phyloP scores from a whole-genome alignment of 2,329 filamentous ascomycete species.

The Macroventuria anomochaeta region DNA sequence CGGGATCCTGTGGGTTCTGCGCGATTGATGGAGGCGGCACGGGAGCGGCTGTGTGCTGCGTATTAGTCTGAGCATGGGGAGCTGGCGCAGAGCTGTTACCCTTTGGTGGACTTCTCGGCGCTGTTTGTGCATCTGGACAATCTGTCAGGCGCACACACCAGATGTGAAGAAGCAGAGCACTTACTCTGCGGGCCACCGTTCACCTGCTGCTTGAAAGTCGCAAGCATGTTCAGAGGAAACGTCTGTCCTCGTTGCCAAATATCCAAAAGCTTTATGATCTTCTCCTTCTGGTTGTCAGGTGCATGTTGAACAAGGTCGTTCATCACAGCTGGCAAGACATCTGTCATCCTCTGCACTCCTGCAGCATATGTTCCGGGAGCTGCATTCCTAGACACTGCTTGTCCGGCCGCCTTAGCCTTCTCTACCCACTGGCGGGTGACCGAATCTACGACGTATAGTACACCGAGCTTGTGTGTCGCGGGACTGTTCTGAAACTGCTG shows the following conservation, averaged over 20 bases:
- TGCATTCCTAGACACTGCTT: slow-evolving; percentile 77
- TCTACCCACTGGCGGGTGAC: slow-evolving; percentile 99
- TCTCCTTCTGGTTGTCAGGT: slow-evolving; percentile 94
- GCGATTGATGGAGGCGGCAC: slow-evolving; percentile 19
- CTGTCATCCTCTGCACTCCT: slow-evolving; percentile 94
- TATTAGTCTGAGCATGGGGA: slow-evolving; percentile 35
- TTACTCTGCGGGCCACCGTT: slow-evolving; percentile 70
- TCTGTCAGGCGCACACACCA: slow-evolving; percentile 11
- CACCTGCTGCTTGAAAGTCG: slow-evolving; percentile 82
- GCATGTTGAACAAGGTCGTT: slow-evolving; percentile 90
- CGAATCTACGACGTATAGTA: slow-evolving; percentile 99
- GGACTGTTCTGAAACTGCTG: slow-evolving; percentile 96
- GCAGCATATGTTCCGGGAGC: slow-evolving; percentile 92
- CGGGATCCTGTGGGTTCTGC: slow-evolving; percentile 36
- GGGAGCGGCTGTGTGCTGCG: slow-evolving; percentile 30
- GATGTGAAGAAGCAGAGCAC: slow-evolving; percentile 41
- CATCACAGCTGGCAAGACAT: slow-evolving; percentile 92
- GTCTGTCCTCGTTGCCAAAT: slow-evolving; percentile 98
- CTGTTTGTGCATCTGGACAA: slow-evolving; percentile 28
- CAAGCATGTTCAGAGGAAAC: slow-evolving; percentile 80
- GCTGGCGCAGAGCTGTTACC: slow-evolving; percentile 30
- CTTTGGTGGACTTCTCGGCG: slow-evolving; percentile 39
- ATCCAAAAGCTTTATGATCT: slow-evolving; percentile 92
- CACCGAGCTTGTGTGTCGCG: slow-evolving; percentile 94
- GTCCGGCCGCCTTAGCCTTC: slow-evolving; percentile 84